Base-by-base conservation (phyloP, 2,329 filamentous ascomycete genomes). In the Penicillium expansum region DNA sequence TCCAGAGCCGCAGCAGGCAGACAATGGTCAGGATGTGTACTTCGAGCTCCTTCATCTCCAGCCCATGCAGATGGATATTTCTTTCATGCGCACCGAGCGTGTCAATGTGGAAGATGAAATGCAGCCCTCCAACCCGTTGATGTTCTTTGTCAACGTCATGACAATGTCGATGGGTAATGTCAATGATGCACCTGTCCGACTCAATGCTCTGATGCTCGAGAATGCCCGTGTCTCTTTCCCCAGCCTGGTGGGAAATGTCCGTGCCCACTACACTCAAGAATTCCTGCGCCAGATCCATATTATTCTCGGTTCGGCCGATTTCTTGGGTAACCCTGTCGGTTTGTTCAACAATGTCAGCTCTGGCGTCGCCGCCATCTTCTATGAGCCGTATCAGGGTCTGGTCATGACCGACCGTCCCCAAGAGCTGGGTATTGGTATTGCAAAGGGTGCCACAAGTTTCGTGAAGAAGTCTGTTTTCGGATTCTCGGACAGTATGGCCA, bases 91-190 rank as follows among this genome's bases (percentile, higher is more conserved):
- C 20, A 99, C 94, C 0, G 94, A 99, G 74, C 86, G 92, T 11
- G 89, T 99, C 77, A 99, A 99, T 63, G 93, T 91, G 2, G 93
- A 97, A 72, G 92, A 97, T 73, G 95, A 94, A 66, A 89, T 92
- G 45, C 91, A 91, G 14, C 91, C 91, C 1, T 86, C 85, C 41
- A 99, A 96, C 70, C 95, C 95, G 0, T 83, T 99, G 73, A 97
- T 97, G 92, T 99, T 97, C 79, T 92, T 97, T 71, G 87, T 97
- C 73, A 97, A 99, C 70, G 91, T 97, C 64, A 87, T 99, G 80
- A 97, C 95, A 0, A 99, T 99, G 94, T 96, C 94, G 14, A 94
- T 99, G 68, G 94, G 94, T 62, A 99, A 99, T 68, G 91, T 99
- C 79, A 99, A 99, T 68, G 95, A 99, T 75, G 94, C 94, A 7